Evolutionary conservation across 2,329 filamentous ascomycete species (phyloP).

Genomic region (Tolypocladium tundrense): DNA sequence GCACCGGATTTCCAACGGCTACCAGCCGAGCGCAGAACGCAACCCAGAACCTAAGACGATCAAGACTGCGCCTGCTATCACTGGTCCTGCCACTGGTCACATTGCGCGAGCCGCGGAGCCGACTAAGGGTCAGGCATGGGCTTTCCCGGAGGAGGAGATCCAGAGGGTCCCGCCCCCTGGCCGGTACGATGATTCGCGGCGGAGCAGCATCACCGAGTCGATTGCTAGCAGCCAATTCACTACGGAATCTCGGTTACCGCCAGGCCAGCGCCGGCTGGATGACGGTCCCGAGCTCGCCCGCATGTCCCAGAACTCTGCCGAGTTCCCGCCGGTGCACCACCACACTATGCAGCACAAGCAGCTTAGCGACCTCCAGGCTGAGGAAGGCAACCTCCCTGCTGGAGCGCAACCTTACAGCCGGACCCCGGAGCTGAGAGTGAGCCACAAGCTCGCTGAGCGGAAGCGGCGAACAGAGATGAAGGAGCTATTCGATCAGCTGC

Average conservation of each 20-base stretch:
- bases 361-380: slow-evolving; percentile 53
- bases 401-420: slow-evolving; percentile 69
- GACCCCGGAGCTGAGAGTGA: slow-evolving; percentile 71
- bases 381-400: slow-evolving; percentile 38
- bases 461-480: slow-evolving; percentile 86
- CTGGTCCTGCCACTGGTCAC: slow-evolving; percentile 53
- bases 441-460: slow-evolving; percentile 75
- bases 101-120: slow-evolving; percentile 66
- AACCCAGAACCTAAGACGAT: slow-evolving; percentile 46
- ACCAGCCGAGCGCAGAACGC: slow-evolving; percentile 49
- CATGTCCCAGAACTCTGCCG: slow-evolving; percentile 38
- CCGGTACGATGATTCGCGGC: slow-evolving; percentile 52
- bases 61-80: slow-evolving; percentile 66
- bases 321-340: slow-evolving; percentile 56
- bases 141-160: slow-evolving; percentile 66
- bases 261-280: slow-evolving; percentile 62
- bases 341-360: slow-evolving; percentile 68
- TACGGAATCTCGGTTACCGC: slow-evolving; percentile 59
- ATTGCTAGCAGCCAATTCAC: slow-evolving; percentile 73
- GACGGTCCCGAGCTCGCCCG: slow-evolving; percentile 45
- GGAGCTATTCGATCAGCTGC: slow-evolving; percentile 70
- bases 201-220: slow-evolving; percentile 68
- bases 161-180: slow-evolving; percentile 32
- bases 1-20: slow-evolving; percentile 54
- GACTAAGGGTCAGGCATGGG: slow-evolving; percentile 76